Conservation (phyloP, 2,329 filamentous ascomycete species). For the Xylaria sp. region DNA sequence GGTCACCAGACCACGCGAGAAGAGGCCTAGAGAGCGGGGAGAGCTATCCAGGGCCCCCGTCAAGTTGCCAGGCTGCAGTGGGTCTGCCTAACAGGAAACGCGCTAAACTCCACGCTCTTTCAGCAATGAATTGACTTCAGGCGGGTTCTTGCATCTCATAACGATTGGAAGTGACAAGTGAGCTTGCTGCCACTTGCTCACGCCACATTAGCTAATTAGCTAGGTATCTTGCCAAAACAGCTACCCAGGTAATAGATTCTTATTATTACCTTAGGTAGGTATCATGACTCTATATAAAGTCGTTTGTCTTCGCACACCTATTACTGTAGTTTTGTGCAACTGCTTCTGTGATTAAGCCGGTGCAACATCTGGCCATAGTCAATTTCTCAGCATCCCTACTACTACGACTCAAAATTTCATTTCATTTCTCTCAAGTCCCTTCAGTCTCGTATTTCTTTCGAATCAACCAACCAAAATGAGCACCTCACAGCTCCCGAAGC, state of each 20-base stretch:
- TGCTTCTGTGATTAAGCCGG: background rate
- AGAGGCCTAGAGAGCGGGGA: too few relatives aligned
- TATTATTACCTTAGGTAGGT: background rate
- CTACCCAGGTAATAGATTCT: background rate
- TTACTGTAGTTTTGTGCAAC: slow-evolving; percentile 7
- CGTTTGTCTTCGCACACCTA: background rate
- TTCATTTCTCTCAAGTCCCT: background rate
- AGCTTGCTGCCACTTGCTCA: background rate
- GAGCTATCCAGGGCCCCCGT: slow-evolving; percentile 1
- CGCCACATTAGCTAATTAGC: background rate
- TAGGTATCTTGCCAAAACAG: background rate
- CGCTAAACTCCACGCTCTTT: slow-evolving; percentile 10
- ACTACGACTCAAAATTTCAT: background rate
- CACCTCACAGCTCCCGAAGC: slow-evolving; percentile 53
- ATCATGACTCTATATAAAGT: slow-evolving; percentile 16
- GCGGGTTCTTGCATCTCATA: background rate
- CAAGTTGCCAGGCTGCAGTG: slow-evolving; percentile 32
- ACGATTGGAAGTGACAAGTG: background rate
- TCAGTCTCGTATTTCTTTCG: slow-evolving; percentile 10
- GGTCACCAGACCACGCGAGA: slow-evolving; percentile 31
- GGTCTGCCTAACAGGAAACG: slow-evolving; percentile 16
- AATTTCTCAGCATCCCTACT: background rate
- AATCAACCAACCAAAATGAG: slow-evolving; percentile 47
- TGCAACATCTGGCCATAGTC: background rate
- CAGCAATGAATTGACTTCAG: slow-evolving; percentile 5